phyloP scores from a whole-genome alignment of 306 rosid species.

The Hippophae rhamnoides region DNA sequence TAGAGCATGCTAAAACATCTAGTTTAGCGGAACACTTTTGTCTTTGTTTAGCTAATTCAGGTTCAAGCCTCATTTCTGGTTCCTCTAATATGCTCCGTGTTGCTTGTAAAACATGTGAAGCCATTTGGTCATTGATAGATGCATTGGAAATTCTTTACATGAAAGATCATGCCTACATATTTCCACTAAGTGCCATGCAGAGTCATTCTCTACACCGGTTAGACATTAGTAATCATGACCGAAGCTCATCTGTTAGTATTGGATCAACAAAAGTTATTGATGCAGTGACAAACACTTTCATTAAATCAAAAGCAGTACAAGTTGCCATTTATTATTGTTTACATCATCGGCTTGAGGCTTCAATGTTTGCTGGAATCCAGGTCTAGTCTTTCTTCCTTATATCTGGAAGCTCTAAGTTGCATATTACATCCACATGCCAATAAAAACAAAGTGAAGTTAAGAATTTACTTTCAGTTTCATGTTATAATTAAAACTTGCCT shows the following conservation, averaged over 20 bases:
- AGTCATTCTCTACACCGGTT: slow-evolving; percentile 42
- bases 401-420: not conserved
- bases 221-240: slow-evolving; percentile 42
- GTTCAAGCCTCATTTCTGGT: slow-evolving; percentile 78
- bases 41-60: slow-evolving; percentile 64
- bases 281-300: slow-evolving; percentile 57
- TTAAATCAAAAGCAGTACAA: slow-evolving; percentile 73
- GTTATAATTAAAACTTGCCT: slow-evolving; percentile 7
- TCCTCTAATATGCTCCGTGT: slow-evolving; percentile 71
- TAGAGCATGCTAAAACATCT: slow-evolving; percentile 77
- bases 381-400: slow-evolving; percentile 28
- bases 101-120: slow-evolving; percentile 84
- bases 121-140: slow-evolving; percentile 72
- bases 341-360: slow-evolving; percentile 73
- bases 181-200: slow-evolving; percentile 56
- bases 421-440: not conserved
- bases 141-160: slow-evolving; percentile 48
- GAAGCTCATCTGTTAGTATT: slow-evolving; percentile 34
- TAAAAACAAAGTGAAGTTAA: not conserved
- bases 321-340: slow-evolving; percentile 77
- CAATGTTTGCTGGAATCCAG: slow-evolving; percentile 71
- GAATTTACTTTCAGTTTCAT: not conserved
- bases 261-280: slow-evolving; percentile 64
- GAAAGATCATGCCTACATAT: slow-evolving; percentile 42
- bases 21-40: slow-evolving; percentile 77